Base-by-base conservation (phyloP, 2,329 filamentous ascomycete species). In the Trichoderma arundinaceum region DNA sequence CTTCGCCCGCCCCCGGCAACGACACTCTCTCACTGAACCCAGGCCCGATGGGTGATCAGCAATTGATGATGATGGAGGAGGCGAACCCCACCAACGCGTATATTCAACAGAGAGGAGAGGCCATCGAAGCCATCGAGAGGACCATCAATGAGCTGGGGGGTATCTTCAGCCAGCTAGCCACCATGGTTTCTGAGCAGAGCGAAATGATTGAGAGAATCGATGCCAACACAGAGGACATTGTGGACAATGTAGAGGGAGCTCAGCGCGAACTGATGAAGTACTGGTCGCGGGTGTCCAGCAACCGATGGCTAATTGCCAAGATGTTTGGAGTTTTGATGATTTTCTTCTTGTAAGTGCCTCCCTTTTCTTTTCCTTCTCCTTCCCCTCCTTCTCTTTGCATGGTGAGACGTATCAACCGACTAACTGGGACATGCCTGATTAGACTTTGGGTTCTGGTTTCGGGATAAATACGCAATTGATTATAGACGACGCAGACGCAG, bases 201-300 rank as follows among this genome's bases (percentile, higher is more conserved):
- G 95, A 97, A 79, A 96, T 97, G 90, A 96, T 99, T 70, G 92
- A 98, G 79, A 86, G 94, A 57, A 97, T 97, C 74, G 94, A 98
- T 73, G 94, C 94, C 70, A 97, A 98, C 77, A 97, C 94, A 1
- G 95, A 99, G 74, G 94, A 97, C 72, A 92, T 99, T 6, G 94
- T 99, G 63, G 94, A 98, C 74, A 99, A 99, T 72, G 94, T 99
- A n/a, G 88, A 97, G 74, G 95, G 95, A 17, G 95, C 95, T 6
- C 95, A 99, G 76, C 86, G 94, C 69, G 94, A 99, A 79, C 77
- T 99, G 74, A 87, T 99, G 80, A 97, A 97, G 78, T 99, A 98
- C 79, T 99, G 95, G 94, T 90, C 88, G 33, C 86, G 94, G 46
- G 94, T 98, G 33, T 95, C 92, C 65, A 92, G 94, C 68, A 99